A percentile compares a stretch with the other conserved stretches of the same genome.
These are phyloP conservation scores for Aspergillus brunneoviolaceus DNA, from an alignment of 2,329 filamentous ascomycete species.

Conservation along the genomic window DNA sequence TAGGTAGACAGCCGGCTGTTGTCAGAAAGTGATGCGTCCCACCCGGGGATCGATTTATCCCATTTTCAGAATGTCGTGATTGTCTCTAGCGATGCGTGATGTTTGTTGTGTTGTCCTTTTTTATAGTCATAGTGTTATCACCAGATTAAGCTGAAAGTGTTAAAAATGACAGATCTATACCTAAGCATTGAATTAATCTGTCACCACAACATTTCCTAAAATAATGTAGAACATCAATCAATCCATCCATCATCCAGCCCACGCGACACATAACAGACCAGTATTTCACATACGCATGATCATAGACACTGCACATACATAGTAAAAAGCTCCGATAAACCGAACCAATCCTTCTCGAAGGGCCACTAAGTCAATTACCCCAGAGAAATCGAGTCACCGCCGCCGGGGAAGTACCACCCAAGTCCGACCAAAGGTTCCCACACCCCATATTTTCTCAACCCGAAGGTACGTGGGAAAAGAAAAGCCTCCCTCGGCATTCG, in stretches of 20 bases:
- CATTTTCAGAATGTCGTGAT: neutral
- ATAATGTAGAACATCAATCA: too few species aligned
- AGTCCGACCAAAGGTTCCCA: neutral
- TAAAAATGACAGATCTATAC: neutral
- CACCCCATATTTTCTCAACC: neutral
- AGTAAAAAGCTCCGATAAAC: neutral
- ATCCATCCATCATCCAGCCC: too few species aligned
- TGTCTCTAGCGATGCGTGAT: constrained; percentile 15
- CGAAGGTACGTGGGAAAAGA: neutral
- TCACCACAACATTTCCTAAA: neutral
- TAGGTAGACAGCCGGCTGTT: constrained; percentile 30
- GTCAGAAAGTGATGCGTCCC: constrained; percentile 19
- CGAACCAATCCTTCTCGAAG: too few species aligned
- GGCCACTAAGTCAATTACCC: too few species aligned
- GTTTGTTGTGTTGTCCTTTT: constrained; percentile 1
- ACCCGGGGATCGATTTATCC: neutral
- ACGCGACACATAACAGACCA: too few species aligned
- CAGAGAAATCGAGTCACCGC: too few species aligned
- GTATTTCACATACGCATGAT: too few species aligned
- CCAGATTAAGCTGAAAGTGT: too few species aligned
- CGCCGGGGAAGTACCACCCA: neutral
- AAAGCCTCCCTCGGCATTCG: neutral
- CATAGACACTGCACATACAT: too few species aligned
- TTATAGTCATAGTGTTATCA: neutral
- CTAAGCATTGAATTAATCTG: neutral